phyloP scores from a whole-genome alignment of 2,329 filamentous ascomycete genomes.

The Colletotrichum theobromicola region DNA sequence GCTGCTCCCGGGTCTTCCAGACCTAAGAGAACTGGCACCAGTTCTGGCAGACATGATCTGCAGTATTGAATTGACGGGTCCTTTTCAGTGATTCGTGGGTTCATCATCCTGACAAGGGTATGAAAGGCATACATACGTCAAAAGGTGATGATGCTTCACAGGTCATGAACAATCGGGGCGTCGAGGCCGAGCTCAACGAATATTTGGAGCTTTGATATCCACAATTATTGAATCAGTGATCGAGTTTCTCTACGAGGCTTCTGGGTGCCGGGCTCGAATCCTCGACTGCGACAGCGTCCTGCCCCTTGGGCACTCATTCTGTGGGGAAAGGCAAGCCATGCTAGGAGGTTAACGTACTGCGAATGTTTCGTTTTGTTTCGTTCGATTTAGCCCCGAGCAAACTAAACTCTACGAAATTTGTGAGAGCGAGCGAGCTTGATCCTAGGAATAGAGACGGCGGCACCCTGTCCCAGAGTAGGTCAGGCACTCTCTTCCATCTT shows the following conservation, averaged over 20 bases:
- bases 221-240: background rate
- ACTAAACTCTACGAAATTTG: background rate
- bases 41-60: background rate
- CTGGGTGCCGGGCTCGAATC: background rate
- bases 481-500: background rate
- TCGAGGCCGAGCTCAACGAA: background rate
- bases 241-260: background rate
- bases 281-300: background rate
- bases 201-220: rapidly evolving
- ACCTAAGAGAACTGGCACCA: too few relatives aligned
- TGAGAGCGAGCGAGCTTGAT: background rate
- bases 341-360: background rate
- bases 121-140: background rate
- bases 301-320: background rate
- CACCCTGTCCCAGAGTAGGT: background rate
- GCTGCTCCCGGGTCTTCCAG: too few relatives aligned
- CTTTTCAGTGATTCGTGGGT: background rate
- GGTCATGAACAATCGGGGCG: background rate
- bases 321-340: background rate
- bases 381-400: background rate
- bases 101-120: rapidly evolving
- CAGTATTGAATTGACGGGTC: rapidly evolving
- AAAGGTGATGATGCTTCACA: background rate
- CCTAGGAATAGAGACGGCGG: background rate
- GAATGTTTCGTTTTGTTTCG: background rate